phyloP scores from a whole-genome alignment of 2,329 filamentous ascomycete genomes.

The Chrysoporthe puriensis region DNA sequence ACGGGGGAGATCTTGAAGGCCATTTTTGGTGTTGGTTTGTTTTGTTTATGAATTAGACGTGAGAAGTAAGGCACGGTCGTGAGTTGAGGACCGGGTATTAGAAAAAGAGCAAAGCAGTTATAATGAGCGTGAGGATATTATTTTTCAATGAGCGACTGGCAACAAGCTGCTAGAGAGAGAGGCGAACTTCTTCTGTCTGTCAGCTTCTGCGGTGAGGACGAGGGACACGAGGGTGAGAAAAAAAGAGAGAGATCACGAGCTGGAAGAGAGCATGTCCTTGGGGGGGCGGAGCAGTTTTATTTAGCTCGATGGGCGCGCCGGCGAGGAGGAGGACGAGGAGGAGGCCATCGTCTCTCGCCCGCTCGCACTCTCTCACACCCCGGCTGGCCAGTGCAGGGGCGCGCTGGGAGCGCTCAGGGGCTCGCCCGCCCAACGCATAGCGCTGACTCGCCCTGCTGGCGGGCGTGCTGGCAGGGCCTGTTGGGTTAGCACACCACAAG shows the following conservation, averaged over 20 bases:
- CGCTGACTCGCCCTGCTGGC: conserved; percentile 3
- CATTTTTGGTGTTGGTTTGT: conserved; percentile 48
- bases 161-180: not conserved
- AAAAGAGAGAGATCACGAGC: not conserved
- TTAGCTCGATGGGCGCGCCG: not conserved
- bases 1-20: conserved; percentile 53
- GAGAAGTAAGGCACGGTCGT: not conserved
- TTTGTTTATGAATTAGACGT: not conserved
- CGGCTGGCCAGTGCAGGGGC: no score
- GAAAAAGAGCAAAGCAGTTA: conserved; percentile 3
- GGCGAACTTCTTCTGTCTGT: not conserved
- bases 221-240: not conserved
- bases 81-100: not conserved
- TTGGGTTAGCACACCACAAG: no score
- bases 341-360: not conserved
- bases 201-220: not conserved
- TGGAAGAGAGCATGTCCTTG: conserved; percentile 14
- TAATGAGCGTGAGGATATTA: conserved; percentile 18
- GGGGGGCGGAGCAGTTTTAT: conserved; percentile 24
- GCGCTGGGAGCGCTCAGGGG: not conserved
- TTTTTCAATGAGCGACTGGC: conserved; percentile 2
- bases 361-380: not conserved
- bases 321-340: not conserved
- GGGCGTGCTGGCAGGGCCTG: no score
- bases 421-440: not conserved